phyloP scores from a whole-genome alignment of 805 yeast genomes.

The Blastobotrys robertii region DNA sequence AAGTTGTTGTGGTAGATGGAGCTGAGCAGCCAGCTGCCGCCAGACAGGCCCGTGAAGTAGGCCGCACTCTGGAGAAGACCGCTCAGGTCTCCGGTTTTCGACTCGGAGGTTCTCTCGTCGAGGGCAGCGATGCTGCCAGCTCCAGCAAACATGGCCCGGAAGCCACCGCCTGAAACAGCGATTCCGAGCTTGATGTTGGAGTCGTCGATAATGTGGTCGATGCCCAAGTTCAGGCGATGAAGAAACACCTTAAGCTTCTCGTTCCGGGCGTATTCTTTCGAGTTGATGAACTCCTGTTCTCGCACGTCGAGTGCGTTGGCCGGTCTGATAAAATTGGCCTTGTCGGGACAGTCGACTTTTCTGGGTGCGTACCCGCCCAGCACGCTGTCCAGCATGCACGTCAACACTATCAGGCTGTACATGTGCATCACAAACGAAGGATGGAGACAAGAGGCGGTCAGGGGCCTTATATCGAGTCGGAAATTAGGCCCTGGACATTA shows the following conservation, averaged over 20 bases:
- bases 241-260: conserved; percentile 58
- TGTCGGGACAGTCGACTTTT: too few relatives aligned
- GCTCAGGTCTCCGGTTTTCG: conserved; percentile 35
- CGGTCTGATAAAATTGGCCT: too few relatives aligned
- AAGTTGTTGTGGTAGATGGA: conserved; percentile 59
- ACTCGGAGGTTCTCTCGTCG: conserved; percentile 55
- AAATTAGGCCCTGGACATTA: too few relatives aligned
- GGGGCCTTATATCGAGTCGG: too few relatives aligned
- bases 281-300: too few relatives aligned
- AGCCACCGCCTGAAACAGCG: conserved; percentile 85
- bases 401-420: too few relatives aligned
- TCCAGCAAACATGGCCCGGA: conserved; percentile 74
- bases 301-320: too few relatives aligned
- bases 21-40: conserved; percentile 75
- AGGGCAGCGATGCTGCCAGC: conserved; percentile 77
- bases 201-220: conserved; percentile 33
- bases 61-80: conserved; percentile 61
- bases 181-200: conserved; percentile 23
- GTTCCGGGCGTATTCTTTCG: too few relatives aligned
- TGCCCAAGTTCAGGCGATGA: conserved; percentile 60
- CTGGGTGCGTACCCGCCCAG: too few relatives aligned
- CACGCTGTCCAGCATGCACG: too few relatives aligned
- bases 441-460: too few relatives aligned
- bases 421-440: too few relatives aligned
- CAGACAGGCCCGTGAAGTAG: conserved; percentile 67